A percentile compares a stretch with the other conserved stretches of the same genome.
phyloP scores from a whole-genome alignment of 306 rosid species.

The Citrullus mucosospermus region DNA sequence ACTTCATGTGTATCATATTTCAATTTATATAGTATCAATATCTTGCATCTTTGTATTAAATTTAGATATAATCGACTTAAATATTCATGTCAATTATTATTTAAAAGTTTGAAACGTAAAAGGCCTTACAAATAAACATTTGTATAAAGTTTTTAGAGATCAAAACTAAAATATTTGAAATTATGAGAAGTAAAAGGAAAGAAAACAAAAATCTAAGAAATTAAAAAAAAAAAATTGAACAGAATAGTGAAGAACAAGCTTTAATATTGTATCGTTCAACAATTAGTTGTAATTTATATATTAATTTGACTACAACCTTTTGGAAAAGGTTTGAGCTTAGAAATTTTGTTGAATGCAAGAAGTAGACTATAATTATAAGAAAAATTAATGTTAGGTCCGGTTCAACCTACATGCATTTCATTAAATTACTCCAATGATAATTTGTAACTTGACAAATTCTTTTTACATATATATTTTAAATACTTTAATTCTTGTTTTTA shows the following conservation, averaged over 20 bases:
- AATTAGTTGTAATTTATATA: neutral
- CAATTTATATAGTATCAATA: neutral
- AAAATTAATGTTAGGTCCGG: no score
- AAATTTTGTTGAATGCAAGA: neutral
- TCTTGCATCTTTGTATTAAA: neutral
- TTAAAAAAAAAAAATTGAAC: neutral
- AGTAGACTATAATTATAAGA: neutral
- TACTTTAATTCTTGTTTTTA: no score
- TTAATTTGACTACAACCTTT: neutral
- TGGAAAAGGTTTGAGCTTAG: neutral
- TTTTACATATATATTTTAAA: no score
- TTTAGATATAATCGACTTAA: neutral
- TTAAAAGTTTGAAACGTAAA: neutral
- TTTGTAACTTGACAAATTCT: neutral
- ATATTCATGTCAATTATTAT: neutral
- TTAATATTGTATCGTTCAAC: neutral
- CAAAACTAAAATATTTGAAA: neutral
- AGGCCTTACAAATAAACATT: neutral
- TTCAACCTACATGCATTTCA: no score
- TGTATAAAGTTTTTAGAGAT: neutral
- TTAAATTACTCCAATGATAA: no score
- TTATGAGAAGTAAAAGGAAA: neutral
- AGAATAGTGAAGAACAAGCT: neutral
- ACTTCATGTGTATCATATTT: neutral
- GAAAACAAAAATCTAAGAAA: no score